A percentile compares a stretch with the other conserved stretches of the same genome.
Conservation (phyloP, 2,329 filamentous ascomycete genomes). For the Aureobasidium sp. region DNA sequence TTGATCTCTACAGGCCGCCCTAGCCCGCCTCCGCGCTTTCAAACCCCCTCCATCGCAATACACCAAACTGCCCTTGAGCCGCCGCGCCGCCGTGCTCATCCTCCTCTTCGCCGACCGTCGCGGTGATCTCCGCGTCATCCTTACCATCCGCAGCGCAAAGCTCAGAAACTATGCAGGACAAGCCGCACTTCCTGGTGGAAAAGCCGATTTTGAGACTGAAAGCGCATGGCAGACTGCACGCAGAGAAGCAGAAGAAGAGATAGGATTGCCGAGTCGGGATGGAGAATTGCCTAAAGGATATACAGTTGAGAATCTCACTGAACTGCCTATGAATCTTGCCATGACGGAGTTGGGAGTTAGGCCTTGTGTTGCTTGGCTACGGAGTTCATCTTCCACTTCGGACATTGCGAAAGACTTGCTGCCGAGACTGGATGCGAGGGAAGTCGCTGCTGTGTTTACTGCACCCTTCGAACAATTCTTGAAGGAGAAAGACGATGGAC, state of each 20-base stretch:
- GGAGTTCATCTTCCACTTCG: conserved; percentile 51
- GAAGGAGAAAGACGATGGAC: conserved; percentile 48
- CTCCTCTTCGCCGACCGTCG: conserved; percentile 77
- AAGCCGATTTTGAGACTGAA: conserved; percentile 49
- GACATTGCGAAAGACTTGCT: conserved; percentile 35
- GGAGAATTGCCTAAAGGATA: conserved; percentile 66
- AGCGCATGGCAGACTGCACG: conserved; percentile 71
- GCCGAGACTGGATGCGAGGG: conserved; percentile 75
- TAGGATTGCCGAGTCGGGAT: conserved; percentile 72
- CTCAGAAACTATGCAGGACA: conserved; percentile 68
- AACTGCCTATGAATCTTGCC: conserved; percentile 56
- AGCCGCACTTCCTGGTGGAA: conserved; percentile 74
- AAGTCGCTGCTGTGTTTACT: conserved; percentile 91
- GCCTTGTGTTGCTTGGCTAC: conserved; percentile 56
- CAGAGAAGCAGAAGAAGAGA: conserved; percentile 87
- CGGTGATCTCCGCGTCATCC: conserved; percentile 65
- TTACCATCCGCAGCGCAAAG: conserved; percentile 54
- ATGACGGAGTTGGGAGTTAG: conserved; percentile 44
- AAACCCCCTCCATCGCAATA: conserved; percentile 51
- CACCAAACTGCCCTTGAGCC: conserved; percentile 48
- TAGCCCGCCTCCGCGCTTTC: conserved; percentile 51
- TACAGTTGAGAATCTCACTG: conserved; percentile 77
- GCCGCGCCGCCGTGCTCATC: conserved; percentile 79
- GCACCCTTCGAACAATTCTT: conserved; percentile 84
- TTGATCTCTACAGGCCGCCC: conserved; percentile 31